Evolutionary conservation across 23 red algal genomes (phyloP).

Genomic region (Rhodosorus marinus): DNA sequence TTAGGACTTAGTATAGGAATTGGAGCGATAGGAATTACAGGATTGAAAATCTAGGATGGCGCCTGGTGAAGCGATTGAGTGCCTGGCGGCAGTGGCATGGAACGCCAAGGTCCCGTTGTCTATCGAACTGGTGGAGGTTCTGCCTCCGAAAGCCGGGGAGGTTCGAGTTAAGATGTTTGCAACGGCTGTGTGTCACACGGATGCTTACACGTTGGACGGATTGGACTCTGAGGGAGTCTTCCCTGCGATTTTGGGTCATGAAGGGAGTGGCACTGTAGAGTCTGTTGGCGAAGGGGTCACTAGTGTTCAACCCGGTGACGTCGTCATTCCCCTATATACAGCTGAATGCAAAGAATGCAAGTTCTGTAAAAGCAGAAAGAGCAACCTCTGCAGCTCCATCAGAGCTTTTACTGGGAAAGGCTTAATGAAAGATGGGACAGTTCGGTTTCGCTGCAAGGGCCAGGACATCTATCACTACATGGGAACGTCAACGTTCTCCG

Average conservation of each 20-base stretch:
- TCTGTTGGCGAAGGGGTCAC: slow-evolving; percentile 64
- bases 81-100: slow-evolving; percentile 84
- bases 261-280: slow-evolving; percentile 80
- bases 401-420: slow-evolving; percentile 69
- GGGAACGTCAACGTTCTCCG: slow-evolving; percentile 57
- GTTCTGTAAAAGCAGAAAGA: slow-evolving; percentile 63
- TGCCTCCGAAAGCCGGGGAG: slow-evolving; percentile 34
- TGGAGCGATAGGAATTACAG: too few relatives aligned
- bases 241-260: slow-evolving; percentile 63
- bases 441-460: slow-evolving; percentile 45
- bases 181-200: slow-evolving; percentile 77
- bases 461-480: slow-evolving; percentile 70
- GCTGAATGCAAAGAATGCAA: slow-evolving; percentile 83
- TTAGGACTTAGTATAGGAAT: too few relatives aligned
- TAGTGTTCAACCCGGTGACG: slow-evolving; percentile 34
- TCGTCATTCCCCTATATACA: slow-evolving; percentile 70
- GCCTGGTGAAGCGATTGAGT: slow-evolving; percentile 42
- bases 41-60: too few relatives aligned
- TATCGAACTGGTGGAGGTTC: slow-evolving; percentile 65
- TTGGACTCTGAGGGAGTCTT: slow-evolving; percentile 78
- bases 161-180: slow-evolving; percentile 58
- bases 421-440: slow-evolving; percentile 73
- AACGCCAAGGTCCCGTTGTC: slow-evolving; percentile 25
- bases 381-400: slow-evolving; percentile 66
- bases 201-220: slow-evolving; percentile 69